Evolutionary conservation across 2,329 filamentous ascomycete genomes (phyloP).

Genomic region (Aspergillus phoenicis): DNA sequence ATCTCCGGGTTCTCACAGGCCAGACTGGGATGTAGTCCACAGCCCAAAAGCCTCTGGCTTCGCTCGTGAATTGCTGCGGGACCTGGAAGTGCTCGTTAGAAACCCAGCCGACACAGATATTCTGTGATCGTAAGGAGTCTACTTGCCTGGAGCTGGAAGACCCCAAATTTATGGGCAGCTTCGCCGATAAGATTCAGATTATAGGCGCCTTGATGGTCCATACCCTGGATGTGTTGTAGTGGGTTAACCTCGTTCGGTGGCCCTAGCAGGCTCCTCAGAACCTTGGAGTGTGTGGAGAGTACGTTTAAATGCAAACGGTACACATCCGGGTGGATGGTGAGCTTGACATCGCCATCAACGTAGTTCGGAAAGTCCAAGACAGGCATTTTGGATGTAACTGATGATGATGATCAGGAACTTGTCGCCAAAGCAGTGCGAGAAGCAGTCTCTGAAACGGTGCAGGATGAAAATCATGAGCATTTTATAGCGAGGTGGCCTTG

Average conservation of each 20-base stretch:
- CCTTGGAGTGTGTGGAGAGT: conserved; percentile 8
- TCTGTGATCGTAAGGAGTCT: neutral
- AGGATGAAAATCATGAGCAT: no score
- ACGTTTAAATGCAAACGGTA: conserved; percentile 43
- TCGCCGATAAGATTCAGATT: conserved; percentile 14
- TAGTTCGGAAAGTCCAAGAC: conserved; percentile 37
- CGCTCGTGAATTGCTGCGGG: neutral
- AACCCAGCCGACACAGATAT: neutral
- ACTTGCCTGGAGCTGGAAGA: conserved; percentile 15
- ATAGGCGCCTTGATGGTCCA: neutral
- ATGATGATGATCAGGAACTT: neutral
- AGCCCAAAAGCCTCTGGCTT: neutral
- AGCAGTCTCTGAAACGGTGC: no score
- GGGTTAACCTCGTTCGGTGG: neutral
- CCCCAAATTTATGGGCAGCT: conserved; percentile 12
- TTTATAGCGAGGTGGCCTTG: neutral
- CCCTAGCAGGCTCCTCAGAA: conserved; percentile 3
- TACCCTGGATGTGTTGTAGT: neutral
- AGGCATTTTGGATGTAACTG: neutral
- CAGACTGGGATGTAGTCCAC: conserved; percentile 10
- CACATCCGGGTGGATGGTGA: conserved; percentile 40
- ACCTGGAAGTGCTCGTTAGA: conserved; percentile 2
- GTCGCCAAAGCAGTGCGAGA: neutral
- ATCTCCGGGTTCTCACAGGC: conserved; percentile 10
- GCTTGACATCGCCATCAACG: conserved; percentile 43